Conservation (phyloP, 805 yeast species). For the Priceomyces melissophilus region DNA sequence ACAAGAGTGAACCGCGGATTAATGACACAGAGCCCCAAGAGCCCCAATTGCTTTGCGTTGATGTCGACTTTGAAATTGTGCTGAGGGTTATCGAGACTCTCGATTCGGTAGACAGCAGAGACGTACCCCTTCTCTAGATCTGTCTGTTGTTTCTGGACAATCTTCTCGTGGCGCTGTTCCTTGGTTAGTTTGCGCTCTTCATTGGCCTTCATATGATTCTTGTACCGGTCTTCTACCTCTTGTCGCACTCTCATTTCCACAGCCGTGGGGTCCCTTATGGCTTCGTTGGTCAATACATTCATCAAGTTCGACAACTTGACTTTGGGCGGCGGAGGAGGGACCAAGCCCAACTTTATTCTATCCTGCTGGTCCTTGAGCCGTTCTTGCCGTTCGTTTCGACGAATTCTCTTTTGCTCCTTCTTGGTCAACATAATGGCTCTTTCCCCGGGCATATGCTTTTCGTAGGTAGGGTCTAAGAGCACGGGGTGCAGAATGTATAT, state of each 20-base stretch:
- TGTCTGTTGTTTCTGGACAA: constrained; percentile 38
- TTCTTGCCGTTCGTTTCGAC: constrained; percentile 65
- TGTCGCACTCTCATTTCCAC: constrained; percentile 68
- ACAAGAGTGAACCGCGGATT: constrained; percentile 51
- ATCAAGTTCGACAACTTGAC: constrained; percentile 80
- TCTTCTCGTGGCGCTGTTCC: constrained; percentile 55
- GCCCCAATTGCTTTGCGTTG: constrained; percentile 69
- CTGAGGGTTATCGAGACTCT: constrained; percentile 55
- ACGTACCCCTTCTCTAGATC: constrained; percentile 52
- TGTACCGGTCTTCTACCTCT: constrained; percentile 63
- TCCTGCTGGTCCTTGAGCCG: constrained; percentile 71
- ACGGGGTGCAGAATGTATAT: constrained; percentile 82
- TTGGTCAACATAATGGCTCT: constrained; percentile 65
- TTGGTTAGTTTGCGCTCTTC: constrained; percentile 56
- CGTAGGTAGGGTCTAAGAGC: constrained; percentile 60
- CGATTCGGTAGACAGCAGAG: constrained; percentile 58
- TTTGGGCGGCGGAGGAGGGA: constrained; percentile 87
- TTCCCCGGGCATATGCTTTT: constrained; percentile 35
- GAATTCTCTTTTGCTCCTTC: constrained; percentile 67
- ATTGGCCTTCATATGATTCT: constrained; percentile 59
- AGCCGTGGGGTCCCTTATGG: constrained; percentile 83
- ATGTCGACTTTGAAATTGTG: constrained; percentile 72
- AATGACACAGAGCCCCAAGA: constrained; percentile 61
- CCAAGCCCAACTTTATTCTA: constrained; percentile 72
- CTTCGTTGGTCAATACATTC: constrained; percentile 81